Conservation (phyloP, 176 grass and related monocot species). For the Triticum aestivum region DNA sequence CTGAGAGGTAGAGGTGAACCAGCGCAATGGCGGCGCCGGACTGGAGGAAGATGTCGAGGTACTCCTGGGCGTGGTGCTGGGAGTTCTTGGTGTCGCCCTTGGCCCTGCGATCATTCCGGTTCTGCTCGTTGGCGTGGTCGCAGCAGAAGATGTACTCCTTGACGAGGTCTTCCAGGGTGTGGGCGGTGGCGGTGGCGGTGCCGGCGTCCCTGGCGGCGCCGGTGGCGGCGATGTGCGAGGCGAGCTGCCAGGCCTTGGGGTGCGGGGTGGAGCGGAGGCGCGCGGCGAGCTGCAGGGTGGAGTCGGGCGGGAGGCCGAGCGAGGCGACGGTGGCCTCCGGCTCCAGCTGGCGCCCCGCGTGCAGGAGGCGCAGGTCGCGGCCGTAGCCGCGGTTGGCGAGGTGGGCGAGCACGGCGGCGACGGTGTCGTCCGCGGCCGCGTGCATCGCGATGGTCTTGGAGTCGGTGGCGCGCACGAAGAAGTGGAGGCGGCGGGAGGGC, state of each 20-base stretch:
- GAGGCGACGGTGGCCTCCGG: constrained; percentile 53
- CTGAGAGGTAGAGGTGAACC: constrained; percentile 74
- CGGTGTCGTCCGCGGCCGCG: constrained; percentile 48
- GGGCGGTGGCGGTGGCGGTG: not conserved
- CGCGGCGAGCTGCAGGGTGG: constrained; percentile 55
- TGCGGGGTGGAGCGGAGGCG: constrained; percentile 76
- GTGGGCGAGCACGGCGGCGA: constrained; percentile 39
- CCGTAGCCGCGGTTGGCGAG: constrained; percentile 38
- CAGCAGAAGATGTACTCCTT: constrained; percentile 56
- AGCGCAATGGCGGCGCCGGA: constrained; percentile 59
- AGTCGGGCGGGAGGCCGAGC: constrained; percentile 52
- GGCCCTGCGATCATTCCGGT: not conserved
- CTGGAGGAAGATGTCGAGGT: constrained; percentile 65
- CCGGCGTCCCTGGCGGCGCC: constrained; percentile 7
- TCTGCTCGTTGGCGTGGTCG: not conserved
- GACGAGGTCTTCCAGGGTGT: constrained; percentile 51
- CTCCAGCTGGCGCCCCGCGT: constrained; percentile 72
- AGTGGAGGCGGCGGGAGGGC: constrained; percentile 37
- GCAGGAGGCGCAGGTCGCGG: constrained; percentile 65
- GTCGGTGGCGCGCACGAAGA: constrained; percentile 79
- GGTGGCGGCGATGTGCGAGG: constrained; percentile 53
- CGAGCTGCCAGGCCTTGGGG: constrained; percentile 79
- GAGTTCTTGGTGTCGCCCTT: no score
- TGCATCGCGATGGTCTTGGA: constrained; percentile 78
- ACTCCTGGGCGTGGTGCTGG: constrained; percentile 1